Evolutionary conservation across 768 basidiomycete species (phyloP), one percentile per base, ranked within the genome.

Genomic region (Phaffia tasmanica): DNA sequence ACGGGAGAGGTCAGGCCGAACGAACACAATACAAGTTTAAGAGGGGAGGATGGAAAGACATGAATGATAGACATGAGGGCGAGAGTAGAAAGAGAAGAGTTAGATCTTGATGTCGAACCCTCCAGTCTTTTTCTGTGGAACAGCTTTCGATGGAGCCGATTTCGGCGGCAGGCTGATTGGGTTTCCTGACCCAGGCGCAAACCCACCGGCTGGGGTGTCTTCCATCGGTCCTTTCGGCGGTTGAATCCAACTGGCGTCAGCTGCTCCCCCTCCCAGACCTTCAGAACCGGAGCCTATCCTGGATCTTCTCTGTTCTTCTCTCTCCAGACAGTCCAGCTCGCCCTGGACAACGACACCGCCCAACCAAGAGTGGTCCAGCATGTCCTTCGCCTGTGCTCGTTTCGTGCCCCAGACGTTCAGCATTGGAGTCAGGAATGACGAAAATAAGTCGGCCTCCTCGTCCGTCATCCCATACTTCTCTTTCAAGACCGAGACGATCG

Each of bases 391-490:
- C 67, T 85, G 86, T 0, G 92, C 91, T 30, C 94, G 84, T 71
- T 87, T 85, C 69, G 93, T 91, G 0, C 93, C 88, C 72, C 87
- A 84, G 23, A 95, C 82, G 32, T 88, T 81, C 11, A 99, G 81
- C 94, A 98, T 95, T 3, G 92, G 92, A 16, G 80, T 80, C 18
- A 94, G 79, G 81, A 95, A 93, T 1, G 83, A 81, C 2, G 86
- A 82, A 69, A 97, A 85, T 49, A 83, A 79, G 53, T 88, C 87
- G 1, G 94, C 89, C 61, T 93, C 91, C 5, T 81, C 77, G 59
- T 83, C 82, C 0, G 89, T 85, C 74, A 99, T 90, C 64, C 95
- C 83, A 78, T 98, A 98, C 79, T 99, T 98, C 81, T 99, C 93
- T 58, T 79, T 81, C 84, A 95, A 87, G 25, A 92, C 89, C 14